Base-by-base conservation (phyloP, 2,329 filamentous ascomycete species). In the Fusarium liriodendri region DNA sequence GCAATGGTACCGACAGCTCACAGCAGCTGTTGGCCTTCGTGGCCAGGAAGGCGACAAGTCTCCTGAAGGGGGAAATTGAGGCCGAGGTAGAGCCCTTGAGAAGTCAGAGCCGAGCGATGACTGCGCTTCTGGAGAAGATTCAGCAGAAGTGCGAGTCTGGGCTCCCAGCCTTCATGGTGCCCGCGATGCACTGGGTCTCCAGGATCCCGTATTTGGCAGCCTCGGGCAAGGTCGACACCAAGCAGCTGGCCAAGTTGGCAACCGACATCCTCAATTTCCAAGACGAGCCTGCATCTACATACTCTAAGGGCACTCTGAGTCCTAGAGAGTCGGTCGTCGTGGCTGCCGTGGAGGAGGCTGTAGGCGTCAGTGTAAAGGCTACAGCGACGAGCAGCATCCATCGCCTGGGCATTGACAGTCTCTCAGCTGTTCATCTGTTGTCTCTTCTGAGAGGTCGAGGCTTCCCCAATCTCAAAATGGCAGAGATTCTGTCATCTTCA, bases 91-190 rank as follows among this genome's bases (percentile, higher is more conserved):
- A 33, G 13, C 4, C 22, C 2, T 3, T 72, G 2, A 2, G 65
- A 7, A 27, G 20, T 18, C 59, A 47, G 6, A 35, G 59, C 22
- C 40, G 11, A 18, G 40, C 42, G 14, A 47, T 27, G n/a, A n/a
- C 7, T 10, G 25, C 32, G 9, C 20, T 52, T 8, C 1, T 62
- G 7, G 40, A n/a, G 7, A 16, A 22, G 8, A 37, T 62, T 2
- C 65, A 72, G 0, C 6, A 14, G 4, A 59, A 70, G 25, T 72
- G 70, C 2, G 70, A 73, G 27, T 1, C 52, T 27, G 9, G 33
- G 3, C 66, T 72, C 1, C 70, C 70, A 1, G 52, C 66, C 3
- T 72, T 73, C 14, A 72, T 72, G 70, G 62, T 72, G 2, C 70
- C 70, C 0, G 37, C 42, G 0, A 13, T 73, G 14, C 35, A 52